These are phyloP conservation scores for Penicillium waksmanii DNA, from an alignment of 495 filamentous ascomycete species.

Conservation along the genomic window DNA sequence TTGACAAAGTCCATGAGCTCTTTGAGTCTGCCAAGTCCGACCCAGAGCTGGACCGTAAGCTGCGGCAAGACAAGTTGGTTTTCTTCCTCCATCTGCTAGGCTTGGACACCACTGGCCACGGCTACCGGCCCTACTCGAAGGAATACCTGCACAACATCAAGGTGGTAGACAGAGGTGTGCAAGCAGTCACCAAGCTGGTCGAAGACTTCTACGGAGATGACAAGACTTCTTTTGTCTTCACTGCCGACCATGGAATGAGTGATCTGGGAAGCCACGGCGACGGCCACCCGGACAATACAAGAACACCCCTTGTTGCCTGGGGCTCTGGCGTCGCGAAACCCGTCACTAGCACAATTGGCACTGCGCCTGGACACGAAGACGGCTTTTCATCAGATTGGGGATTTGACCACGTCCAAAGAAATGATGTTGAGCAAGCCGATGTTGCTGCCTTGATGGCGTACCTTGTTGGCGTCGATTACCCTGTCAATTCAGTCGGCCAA, in stretches of 20 bases:
- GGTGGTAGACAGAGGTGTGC: conserved; percentile 85
- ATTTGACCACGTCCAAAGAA: conserved; percentile 74
- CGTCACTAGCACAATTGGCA: conserved; percentile 51
- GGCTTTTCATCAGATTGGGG: conserved; percentile 92
- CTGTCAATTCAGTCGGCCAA: conserved; percentile 95
- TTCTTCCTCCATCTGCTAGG: conserved; percentile 98
- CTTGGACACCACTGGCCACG: conserved; percentile 90
- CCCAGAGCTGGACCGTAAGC: conserved; percentile 69
- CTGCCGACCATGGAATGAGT: conserved; percentile 98
- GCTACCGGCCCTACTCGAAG: conserved; percentile 86
- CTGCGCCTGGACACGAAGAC: conserved; percentile 82
- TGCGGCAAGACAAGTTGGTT: conserved; percentile 84
- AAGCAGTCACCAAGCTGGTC: conserved; percentile 79
- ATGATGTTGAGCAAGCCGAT: conserved; percentile 95
- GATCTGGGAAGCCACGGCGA: conserved; percentile 98
- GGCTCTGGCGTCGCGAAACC: conserved; percentile 89
- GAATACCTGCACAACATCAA: conserved; percentile 97
- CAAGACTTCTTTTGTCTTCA: conserved; percentile 95
- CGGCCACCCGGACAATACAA: conserved; percentile 95
- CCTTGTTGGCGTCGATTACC: conserved; percentile 86
- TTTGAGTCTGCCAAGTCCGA: conserved; percentile 81
- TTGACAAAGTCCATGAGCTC: conserved; percentile 85
- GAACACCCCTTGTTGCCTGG: conserved; percentile 93
- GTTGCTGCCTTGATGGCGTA: conserved; percentile 97
- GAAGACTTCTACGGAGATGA: conserved; percentile 91